Evolutionary conservation across 345 rosid species (phyloP), one percentile per base, ranked within the genome.

Genomic region (Citrus hindsii): DNA sequence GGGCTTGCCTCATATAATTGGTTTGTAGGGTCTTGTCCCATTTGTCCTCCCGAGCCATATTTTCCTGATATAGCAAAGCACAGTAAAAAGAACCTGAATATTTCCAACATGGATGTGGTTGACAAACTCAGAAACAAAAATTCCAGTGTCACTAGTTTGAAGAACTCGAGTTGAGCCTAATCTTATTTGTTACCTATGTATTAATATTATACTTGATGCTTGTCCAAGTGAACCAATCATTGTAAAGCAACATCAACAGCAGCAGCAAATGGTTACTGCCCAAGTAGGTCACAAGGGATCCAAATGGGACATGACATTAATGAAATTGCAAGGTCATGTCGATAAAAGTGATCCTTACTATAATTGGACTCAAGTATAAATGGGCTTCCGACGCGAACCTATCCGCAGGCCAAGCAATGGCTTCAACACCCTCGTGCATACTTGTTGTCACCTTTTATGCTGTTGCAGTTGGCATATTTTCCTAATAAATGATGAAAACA

Each of bases 391-490:
- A 38, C 8, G 93, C 35, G 91, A 90, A 78, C 88, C 90, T 81
- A 83, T 86, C 28, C 89, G 82, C 12, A 93, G 80, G 73, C 99
- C 98, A 42, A 88, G 85, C 4, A 90, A 12, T 97, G 1, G 79
- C 64, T 87, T 89, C 10, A 38, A 38, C 42, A 38, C 0, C 9
- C 42, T 38, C 42, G 2, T 8, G 2, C 42, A 38, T 38, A 38
- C 42, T 12, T 38, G 12, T 38, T 38, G 8, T 38, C 12, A 8
- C 42, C 42, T 38, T 38, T 80, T 92, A 93, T 14, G 88, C 87
- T 12, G 4, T 4, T 32, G 33, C 5, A 32, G 33, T 32, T 32
- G 33, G 4, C 4, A 32, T 4, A 32, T 32, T 32, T 88, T 93
- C 99, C 98, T 92, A 59, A n/a, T 37, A 53, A 68, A 77, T 35